Evolutionary conservation across 768 basidiomycete species (phyloP), one percentile per base, ranked within the genome.

Genomic region (Trametes coccinea): DNA sequence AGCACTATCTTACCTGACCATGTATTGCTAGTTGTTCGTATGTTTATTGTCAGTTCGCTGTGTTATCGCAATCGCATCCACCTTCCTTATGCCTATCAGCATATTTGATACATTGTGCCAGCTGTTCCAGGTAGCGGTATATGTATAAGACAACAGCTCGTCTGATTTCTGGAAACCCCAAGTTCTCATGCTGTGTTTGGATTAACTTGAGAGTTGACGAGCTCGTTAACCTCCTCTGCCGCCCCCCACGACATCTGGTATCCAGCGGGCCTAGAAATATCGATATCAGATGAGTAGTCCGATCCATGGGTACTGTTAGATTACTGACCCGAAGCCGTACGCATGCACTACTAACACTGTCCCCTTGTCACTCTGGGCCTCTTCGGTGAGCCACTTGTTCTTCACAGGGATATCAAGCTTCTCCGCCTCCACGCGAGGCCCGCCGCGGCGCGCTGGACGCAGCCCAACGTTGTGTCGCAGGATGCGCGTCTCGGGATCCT

Each of bases 401-500:
- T 68, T 61, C 55, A 75, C 69, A 48, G 79, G 80, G 22, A 81
- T 46, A 33, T 66, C 61, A 53, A 80, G 61, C 60, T 67, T 61
- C 62, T 86, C 82, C 4, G 73, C 68, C 64, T 89, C 86, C 16
- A 89, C 71, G 31, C 88, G 74, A 13, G 83, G 75, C 3, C 87
- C 88, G 2, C 81, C 84, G 30, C 76, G 74, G 33, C 87, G 76
- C 11, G 73, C 80, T 2, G 87, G 86, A 31, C 87, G 76, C 37
- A 87, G 69, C 0, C 84, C 86, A 41, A 86, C 86, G 61, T 84
- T 85, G 70, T 85, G 82, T 7, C 71, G 70, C 17, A 84, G 65
- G 33, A 87, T 72, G 66, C 70, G 81, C 48, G 73, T 83, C 40
- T 69, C 70, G 22, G 67, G 74, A 66, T 64, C 68, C 44, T 66